Percentiles rank a stretch among this genome's conserved stretches.
Conservation (phyloP, 1,284 basidiomycete genomes). For the Sphagnurus paluster region DNA sequence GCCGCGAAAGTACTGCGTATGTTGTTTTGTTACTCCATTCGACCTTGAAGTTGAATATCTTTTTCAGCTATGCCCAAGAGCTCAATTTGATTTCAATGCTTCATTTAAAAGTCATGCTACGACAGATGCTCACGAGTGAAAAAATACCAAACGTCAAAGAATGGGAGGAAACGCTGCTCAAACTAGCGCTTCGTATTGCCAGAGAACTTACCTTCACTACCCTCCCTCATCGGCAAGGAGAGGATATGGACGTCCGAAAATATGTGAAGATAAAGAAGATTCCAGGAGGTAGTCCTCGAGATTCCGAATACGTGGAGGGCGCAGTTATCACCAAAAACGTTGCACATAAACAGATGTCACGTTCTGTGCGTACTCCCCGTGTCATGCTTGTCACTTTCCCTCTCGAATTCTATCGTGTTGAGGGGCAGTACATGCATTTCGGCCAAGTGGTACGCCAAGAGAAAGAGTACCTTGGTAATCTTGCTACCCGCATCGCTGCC, state of each 20-base stretch:
- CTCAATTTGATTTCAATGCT: constrained; percentile 83
- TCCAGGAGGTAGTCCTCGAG: constrained; percentile 87
- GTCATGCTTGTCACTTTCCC: constrained; percentile 97
- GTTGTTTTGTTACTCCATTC: constrained; percentile 26
- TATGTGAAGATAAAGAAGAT: constrained; percentile 99
- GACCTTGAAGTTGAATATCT: constrained; percentile 3
- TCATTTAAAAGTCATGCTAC: constrained; percentile 86
- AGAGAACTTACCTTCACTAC: constrained; percentile 76
- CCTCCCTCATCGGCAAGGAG: constrained; percentile 73
- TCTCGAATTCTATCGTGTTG: constrained; percentile 91
- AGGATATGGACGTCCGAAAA: constrained; percentile 92
- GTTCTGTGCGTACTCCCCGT: constrained; percentile 75
- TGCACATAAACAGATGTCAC: constrained; percentile 88
- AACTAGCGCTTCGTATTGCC: constrained; percentile 78
- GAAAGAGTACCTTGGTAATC: constrained; percentile 89
- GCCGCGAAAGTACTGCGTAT: constrained; percentile 81
- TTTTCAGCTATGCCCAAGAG: constrained; percentile 71
- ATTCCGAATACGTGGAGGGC: constrained; percentile 97
- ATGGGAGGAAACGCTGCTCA: constrained; percentile 85
- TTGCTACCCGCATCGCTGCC: constrained; percentile 88
- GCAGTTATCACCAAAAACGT: constrained; percentile 98
- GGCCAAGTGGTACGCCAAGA: constrained; percentile 93
- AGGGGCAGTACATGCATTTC: constrained; percentile 93
- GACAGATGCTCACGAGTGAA: constrained; percentile 82
- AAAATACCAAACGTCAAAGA: constrained; percentile 75